phyloP scores from a whole-genome alignment of 192 early-diverging fungal genomes.

The Obelidium mucronatum region DNA sequence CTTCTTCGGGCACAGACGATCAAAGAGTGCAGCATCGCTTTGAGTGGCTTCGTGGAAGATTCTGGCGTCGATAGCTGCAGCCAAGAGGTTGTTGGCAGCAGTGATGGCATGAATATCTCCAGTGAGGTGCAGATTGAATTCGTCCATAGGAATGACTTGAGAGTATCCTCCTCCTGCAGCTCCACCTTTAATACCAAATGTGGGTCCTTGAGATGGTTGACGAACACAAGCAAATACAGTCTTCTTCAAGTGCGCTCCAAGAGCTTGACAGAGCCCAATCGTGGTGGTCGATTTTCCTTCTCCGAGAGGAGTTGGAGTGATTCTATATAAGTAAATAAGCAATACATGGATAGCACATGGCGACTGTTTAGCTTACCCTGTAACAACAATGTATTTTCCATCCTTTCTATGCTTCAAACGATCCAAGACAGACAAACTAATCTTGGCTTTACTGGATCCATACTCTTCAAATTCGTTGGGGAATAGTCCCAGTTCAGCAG shows the following conservation, averaged over 20 bases:
- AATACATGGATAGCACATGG: not conserved
- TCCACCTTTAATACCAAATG: constrained; percentile 99
- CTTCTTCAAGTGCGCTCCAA: constrained; percentile 92
- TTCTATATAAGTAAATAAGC: constrained; percentile 51
- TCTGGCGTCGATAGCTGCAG: constrained; percentile 96
- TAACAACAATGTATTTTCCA: constrained; percentile 94
- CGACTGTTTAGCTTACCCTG: constrained; percentile 62
- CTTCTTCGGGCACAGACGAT: constrained; percentile 85
- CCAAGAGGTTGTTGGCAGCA: constrained; percentile 96
- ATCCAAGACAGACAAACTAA: constrained; percentile 81
- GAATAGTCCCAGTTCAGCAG: constrained; percentile 83
- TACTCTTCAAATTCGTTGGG: constrained; percentile 80
- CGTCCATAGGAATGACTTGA: constrained; percentile 99
- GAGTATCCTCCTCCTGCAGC: constrained; percentile 98
- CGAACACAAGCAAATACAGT: constrained; percentile 95
- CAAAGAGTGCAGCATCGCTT: constrained; percentile 81
- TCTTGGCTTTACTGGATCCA: constrained; percentile 90
- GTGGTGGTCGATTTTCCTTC: constrained; percentile 99
- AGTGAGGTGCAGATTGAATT: constrained; percentile 98
- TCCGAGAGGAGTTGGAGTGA: constrained; percentile 97
- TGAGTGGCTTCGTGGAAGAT: constrained; percentile 97
- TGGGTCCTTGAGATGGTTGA: constrained; percentile 99
- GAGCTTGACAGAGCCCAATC: constrained; percentile 92
- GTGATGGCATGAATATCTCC: constrained; percentile 99
- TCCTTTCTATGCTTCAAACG: constrained; percentile 80